A percentile compares a stretch with the other conserved stretches of the same genome.
Conservation (phyloP, 2,329 filamentous ascomycete genomes). For the Blastomyces parvus region DNA sequence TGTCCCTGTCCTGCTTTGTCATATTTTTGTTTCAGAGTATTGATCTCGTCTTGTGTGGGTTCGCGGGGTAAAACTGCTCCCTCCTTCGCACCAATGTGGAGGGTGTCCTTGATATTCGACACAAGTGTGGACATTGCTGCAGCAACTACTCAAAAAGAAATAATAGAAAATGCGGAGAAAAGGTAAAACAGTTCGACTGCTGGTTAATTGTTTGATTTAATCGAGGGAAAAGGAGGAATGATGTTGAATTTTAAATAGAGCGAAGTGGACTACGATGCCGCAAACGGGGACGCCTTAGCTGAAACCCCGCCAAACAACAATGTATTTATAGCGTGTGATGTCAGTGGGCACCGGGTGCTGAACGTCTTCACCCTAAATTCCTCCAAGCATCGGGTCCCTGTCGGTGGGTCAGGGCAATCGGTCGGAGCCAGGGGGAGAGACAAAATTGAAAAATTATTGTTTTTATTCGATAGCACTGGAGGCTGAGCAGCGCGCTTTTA, state of each 20-base stretch:
- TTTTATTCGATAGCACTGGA: background rate
- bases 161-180: conserved; percentile 13
- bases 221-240: background rate
- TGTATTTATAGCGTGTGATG: conserved; percentile 6
- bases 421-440: background rate
- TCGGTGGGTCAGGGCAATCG: background rate
- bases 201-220: background rate
- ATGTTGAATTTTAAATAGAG: conserved; percentile 1
- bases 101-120: conserved; percentile 41
- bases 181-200: conserved; percentile 22
- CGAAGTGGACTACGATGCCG: background rate
- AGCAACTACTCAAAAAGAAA: conserved; percentile 27
- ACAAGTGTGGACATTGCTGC: conserved; percentile 36
- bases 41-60: conserved; percentile 56
- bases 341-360: background rate
- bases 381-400: background rate
- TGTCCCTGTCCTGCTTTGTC: conserved; percentile 66
- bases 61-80: conserved; percentile 34
- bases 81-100: conserved; percentile 28
- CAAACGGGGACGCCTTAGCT: background rate
- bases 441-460: background rate
- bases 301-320: conserved; percentile 6
- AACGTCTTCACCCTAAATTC: background rate
- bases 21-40: conserved; percentile 62
- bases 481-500: background rate